These are phyloP conservation scores for Podaxis sp. DNA, from an alignment of 768 basidiomycete species.

Conservation along the genomic window DNA sequence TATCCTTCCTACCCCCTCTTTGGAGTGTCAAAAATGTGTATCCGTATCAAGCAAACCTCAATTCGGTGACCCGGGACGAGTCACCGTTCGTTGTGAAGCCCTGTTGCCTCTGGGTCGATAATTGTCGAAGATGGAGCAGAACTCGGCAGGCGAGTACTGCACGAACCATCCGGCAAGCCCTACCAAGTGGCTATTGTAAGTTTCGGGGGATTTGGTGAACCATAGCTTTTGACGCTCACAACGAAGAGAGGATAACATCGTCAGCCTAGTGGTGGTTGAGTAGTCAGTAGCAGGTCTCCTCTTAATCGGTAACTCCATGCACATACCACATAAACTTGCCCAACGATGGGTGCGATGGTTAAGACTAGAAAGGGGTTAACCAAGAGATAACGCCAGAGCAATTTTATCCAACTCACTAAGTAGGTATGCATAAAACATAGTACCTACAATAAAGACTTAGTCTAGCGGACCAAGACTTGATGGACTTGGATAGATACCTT, in stretches of 20 bases:
- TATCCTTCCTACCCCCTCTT: background rate
- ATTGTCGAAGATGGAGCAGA: background rate
- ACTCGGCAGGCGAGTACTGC: background rate
- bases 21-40: background rate
- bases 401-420: background rate
- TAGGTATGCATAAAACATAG: conserved; percentile 1
- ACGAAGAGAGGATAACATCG: background rate
- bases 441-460: background rate
- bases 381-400: background rate
- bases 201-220: background rate
- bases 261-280: background rate
- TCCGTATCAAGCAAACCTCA: background rate
- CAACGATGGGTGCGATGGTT: background rate
- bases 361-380: background rate
- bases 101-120: background rate
- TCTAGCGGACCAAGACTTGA: background rate
- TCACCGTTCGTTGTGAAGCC: background rate
- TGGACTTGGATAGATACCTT: background rate
- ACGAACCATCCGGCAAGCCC: background rate
- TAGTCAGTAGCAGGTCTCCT: background rate
- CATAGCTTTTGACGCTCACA: background rate
- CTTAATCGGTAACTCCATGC: background rate
- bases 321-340: background rate
- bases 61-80: background rate
- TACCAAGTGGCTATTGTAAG: background rate